Evolutionary conservation across 257 asterid species (phyloP).

Genomic region (Solanum appendiculatum): DNA sequence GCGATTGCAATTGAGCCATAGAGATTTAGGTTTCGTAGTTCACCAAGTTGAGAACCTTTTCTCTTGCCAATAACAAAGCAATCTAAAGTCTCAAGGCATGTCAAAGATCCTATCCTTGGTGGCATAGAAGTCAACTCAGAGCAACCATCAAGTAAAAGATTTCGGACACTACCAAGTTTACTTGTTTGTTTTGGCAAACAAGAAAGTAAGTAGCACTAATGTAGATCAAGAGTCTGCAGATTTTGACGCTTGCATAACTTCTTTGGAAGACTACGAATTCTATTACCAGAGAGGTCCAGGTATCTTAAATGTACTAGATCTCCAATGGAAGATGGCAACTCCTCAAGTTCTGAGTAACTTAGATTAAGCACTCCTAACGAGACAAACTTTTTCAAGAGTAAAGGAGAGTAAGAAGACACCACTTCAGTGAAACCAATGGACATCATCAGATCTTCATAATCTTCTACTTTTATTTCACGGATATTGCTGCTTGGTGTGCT

Average conservation of each 20-base stretch:
- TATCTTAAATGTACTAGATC: not conserved
- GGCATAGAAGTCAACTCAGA: not conserved
- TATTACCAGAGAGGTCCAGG: not conserved
- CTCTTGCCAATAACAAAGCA: not conserved
- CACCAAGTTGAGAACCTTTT: not conserved
- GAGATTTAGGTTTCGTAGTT: not conserved
- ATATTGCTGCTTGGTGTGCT: not conserved
- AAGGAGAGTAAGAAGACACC: not conserved
- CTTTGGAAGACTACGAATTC: not conserved
- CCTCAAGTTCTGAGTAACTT: too few species aligned
- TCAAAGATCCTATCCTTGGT: not conserved
- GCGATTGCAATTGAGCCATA: too few species aligned
- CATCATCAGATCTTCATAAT: not conserved
- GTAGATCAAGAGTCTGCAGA: constrained; percentile 5
- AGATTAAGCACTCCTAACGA: not conserved
- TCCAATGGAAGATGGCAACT: not conserved
- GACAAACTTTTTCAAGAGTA: not conserved
- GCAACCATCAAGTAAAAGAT: not conserved
- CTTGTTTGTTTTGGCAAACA: constrained; percentile 2
- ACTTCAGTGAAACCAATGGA: not conserved
- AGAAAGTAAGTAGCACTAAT: too few species aligned
- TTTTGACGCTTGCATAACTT: not conserved
- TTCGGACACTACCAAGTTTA: constrained; percentile 5
- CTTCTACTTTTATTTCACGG: not conserved
- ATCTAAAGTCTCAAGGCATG: not conserved